phyloP scores from a whole-genome alignment of 2,329 filamentous ascomycete genomes.

The Penicillium italicum region DNA sequence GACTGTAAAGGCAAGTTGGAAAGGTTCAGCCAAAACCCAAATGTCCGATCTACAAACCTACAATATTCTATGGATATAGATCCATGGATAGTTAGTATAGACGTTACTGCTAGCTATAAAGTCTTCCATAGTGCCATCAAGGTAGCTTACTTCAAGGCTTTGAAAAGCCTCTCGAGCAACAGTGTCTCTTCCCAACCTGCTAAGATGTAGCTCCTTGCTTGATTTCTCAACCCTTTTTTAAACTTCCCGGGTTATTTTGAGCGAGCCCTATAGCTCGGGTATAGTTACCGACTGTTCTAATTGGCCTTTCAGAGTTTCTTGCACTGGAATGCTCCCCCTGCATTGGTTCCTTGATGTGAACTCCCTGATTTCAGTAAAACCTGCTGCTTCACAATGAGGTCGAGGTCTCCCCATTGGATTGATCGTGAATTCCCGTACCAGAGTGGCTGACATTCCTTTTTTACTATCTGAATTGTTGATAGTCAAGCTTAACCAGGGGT shows the following conservation, averaged over 20 bases:
- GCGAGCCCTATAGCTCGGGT: background rate
- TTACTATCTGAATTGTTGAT: background rate
- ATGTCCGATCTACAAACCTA: background rate
- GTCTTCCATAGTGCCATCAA: background rate
- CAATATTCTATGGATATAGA: no score
- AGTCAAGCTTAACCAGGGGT: background rate
- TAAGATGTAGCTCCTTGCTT: background rate
- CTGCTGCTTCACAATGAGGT: background rate
- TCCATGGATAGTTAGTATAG: no score
- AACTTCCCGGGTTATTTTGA: background rate
- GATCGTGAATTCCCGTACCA: background rate
- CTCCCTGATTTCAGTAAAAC: background rate
- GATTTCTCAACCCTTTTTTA: background rate
- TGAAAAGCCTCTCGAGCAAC: background rate
- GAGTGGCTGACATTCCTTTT: background rate
- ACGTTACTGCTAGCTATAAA: background rate
- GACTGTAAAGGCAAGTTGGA: background rate
- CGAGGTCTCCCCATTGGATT: background rate
- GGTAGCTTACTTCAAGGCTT: background rate
- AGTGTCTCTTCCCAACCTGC: no score
- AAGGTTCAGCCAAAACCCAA: background rate
- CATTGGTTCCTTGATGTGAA: background rate
- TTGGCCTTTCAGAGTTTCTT: background rate
- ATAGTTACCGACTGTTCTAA: background rate
- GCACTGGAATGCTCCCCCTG: background rate